Percentiles rank a stretch among this genome's conserved stretches.
These are phyloP conservation scores for Raphidocelis subcapitata DNA, from an alignment of 139 green algal species.

Conservation along the genomic window DNA sequence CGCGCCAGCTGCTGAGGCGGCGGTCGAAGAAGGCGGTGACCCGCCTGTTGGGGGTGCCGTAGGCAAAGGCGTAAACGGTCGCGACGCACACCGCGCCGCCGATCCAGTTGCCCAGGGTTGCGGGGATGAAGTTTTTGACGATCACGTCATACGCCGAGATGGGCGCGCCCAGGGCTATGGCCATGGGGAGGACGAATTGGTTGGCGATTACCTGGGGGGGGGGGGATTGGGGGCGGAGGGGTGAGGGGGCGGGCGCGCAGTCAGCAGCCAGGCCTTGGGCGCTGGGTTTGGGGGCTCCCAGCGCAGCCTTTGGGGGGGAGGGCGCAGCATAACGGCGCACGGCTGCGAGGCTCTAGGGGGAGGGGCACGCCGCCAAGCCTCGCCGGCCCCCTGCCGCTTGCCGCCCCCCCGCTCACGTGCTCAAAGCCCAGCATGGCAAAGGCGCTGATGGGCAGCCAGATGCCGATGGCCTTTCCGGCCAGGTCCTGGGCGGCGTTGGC, in stretches of 20 bases:
- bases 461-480: constrained; percentile 40
- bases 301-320: too few relatives aligned
- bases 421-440: constrained; percentile 49
- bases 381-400: neutral
- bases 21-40: constrained; percentile 9
- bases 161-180: constrained; percentile 22
- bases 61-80: constrained; percentile 33
- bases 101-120: constrained; percentile 31
- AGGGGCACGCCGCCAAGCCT: too few relatives aligned
- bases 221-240: too few relatives aligned
- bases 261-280: too few relatives aligned
- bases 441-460: constrained; percentile 46
- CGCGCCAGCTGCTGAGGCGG: too few relatives aligned
- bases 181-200: constrained; percentile 48
- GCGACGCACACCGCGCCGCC: constrained; percentile 39
- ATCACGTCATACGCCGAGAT: constrained; percentile 33
- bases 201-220: constrained; percentile 15
- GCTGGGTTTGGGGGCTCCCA: too few relatives aligned
- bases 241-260: too few relatives aligned
- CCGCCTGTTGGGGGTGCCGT: constrained; percentile 12
- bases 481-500: constrained; percentile 53
- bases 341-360: too few relatives aligned
- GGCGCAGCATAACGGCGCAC: too few relatives aligned
- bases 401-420: constrained; percentile 51
- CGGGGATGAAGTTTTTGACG: constrained; percentile 43